A percentile compares a stretch with the other conserved stretches of the same genome.
Conservation (phyloP, 192 early-diverging fungal genomes). For the Backusella sp. region DNA sequence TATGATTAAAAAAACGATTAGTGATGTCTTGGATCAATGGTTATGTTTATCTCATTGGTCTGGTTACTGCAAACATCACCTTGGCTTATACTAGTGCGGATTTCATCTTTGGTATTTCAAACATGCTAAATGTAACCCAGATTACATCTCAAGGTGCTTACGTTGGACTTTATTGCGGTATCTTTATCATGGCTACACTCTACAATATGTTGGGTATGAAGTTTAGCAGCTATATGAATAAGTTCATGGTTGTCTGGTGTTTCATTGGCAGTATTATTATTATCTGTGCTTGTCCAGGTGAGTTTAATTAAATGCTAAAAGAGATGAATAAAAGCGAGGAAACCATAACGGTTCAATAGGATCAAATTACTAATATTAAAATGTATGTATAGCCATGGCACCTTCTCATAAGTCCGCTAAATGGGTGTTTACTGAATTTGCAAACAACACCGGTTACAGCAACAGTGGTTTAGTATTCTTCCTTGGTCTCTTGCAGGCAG, state of each 20-base stretch:
- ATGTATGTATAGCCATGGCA: slow-evolving; percentile 31
- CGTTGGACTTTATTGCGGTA: slow-evolving; percentile 40
- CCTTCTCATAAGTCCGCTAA: slow-evolving; percentile 36
- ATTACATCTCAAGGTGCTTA: slow-evolving; percentile 40
- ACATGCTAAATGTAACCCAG: slow-evolving; percentile 28
- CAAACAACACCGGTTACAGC: slow-evolving; percentile 48
- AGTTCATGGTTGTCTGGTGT: slow-evolving; percentile 38
- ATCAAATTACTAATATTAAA: not conserved
- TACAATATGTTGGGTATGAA: slow-evolving; percentile 38
- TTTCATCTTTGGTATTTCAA: slow-evolving; percentile 39
- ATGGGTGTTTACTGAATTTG: slow-evolving; percentile 46
- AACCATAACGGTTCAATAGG: not conserved
- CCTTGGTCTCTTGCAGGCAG: slow-evolving; percentile 47
- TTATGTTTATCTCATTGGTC: slow-evolving; percentile 18
- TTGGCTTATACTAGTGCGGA: slow-evolving; percentile 37
- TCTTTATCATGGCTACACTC: slow-evolving; percentile 35
- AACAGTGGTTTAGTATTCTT: slow-evolving; percentile 43
- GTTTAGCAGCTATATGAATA: slow-evolving; percentile 39
- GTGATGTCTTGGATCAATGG: slow-evolving; percentile 32
- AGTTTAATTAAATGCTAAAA: not conserved
- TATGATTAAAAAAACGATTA: not conserved
- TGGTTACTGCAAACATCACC: slow-evolving; percentile 25
- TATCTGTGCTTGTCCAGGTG: slow-evolving; percentile 33
- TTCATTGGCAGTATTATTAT: slow-evolving; percentile 44
- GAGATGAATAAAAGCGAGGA: not conserved